Conservation (phyloP, 2,329 filamentous ascomycete genomes). For the Pseudogymnoascus sp. region DNA sequence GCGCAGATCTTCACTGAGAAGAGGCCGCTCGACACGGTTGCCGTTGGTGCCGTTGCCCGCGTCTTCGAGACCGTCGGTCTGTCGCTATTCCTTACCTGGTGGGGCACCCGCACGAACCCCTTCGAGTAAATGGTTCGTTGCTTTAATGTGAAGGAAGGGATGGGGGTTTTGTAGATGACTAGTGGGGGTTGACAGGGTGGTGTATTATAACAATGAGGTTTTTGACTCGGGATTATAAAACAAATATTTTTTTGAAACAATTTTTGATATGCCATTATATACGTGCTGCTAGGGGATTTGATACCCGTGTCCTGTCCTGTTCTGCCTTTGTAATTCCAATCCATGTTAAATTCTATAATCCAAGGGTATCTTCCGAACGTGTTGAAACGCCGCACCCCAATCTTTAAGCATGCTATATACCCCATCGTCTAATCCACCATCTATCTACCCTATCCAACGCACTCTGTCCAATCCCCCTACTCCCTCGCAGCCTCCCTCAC, state of each 20-base stretch:
- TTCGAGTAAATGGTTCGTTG: conserved; percentile 44
- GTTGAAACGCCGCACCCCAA: conserved; percentile 6
- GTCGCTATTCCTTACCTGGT: conserved; percentile 89
- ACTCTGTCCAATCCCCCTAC: neutral
- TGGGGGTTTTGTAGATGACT: neutral
- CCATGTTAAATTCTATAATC: neutral
- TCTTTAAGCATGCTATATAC: neutral
- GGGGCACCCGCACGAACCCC: conserved; percentile 91
- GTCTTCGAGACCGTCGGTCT: conserved; percentile 89
- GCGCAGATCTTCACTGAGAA: conserved; percentile 84
- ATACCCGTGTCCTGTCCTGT: neutral
- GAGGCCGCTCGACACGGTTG: conserved; percentile 82
- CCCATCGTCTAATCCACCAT: neutral
- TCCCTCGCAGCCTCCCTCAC: neutral
- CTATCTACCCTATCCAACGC: neutral
- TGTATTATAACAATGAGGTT: conserved; percentile 3
- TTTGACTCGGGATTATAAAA: neutral
- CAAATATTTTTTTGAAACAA: neutral
- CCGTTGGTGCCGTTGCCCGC: conserved; percentile 76
- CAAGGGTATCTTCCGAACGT: conserved; percentile 7
- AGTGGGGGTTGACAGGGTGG: neutral
- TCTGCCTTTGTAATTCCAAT: neutral
- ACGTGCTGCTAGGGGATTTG: neutral
- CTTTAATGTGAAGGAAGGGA: neutral
- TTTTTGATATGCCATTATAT: neutral